A percentile compares a stretch with the other conserved stretches of the same genome.
Evolutionary conservation across 768 basidiomycete species (phyloP).

Genomic region (Phlebiopsis flavidoalba): DNA sequence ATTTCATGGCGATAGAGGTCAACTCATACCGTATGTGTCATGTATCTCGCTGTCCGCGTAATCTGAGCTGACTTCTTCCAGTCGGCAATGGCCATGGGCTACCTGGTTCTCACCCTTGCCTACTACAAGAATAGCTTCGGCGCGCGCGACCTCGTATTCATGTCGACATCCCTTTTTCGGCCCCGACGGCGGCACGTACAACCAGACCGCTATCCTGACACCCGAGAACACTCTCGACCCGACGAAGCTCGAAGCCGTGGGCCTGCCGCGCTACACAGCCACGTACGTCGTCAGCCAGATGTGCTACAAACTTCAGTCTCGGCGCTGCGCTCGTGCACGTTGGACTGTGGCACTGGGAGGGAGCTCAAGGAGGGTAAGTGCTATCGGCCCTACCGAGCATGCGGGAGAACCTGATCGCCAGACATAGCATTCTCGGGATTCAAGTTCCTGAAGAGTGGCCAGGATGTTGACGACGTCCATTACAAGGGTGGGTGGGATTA

Average conservation of each 20-base stretch:
- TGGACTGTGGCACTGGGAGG: slow-evolving; percentile 46
- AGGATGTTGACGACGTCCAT: slow-evolving; percentile 46
- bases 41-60: neutral
- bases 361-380: slow-evolving; percentile 38
- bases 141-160: slow-evolving; percentile 39
- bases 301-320: slow-evolving; percentile 45
- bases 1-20: slow-evolving; percentile 24
- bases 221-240: slow-evolving; percentile 32
- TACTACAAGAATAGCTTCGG: slow-evolving; percentile 44
- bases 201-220: slow-evolving; percentile 38
- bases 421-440: slow-evolving; percentile 36
- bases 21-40: slow-evolving; percentile 37
- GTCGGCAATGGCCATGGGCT: slow-evolving; percentile 47
- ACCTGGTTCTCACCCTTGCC: slow-evolving; percentile 34
- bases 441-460: slow-evolving; percentile 32
- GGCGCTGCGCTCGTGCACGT: slow-evolving; percentile 46
- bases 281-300: slow-evolving; percentile 45
- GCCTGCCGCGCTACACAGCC: slow-evolving; percentile 34
- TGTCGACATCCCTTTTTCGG: slow-evolving; percentile 45
- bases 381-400: neutral
- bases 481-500: slow-evolving; percentile 32
- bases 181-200: slow-evolving; percentile 31
- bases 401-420: neutral
- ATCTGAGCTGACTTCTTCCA: slow-evolving; percentile 11
- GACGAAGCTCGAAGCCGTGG: slow-evolving; percentile 21